These are phyloP conservation scores for Tilletia walkeri DNA, from an alignment of 1,284 basidiomycete species.

Conservation along the genomic window DNA sequence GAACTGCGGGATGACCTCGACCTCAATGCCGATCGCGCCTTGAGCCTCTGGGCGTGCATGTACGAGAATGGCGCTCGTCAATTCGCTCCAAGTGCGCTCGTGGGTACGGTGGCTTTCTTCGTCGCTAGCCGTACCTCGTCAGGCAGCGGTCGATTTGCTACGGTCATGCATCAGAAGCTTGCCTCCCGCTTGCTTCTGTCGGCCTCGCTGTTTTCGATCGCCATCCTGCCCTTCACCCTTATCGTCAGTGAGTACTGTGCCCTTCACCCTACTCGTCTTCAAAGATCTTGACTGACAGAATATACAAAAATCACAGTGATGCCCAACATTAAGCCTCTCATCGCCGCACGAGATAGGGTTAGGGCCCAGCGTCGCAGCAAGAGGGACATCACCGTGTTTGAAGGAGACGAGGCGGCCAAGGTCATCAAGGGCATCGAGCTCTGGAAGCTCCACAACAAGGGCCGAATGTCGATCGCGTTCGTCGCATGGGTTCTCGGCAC, in stretches of 20 bases:
- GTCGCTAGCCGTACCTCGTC: neutral
- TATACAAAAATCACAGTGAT: neutral
- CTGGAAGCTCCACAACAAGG: slow-evolving; percentile 7
- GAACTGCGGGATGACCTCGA: neutral
- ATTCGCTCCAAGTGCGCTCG: neutral
- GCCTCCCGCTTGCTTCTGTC: neutral
- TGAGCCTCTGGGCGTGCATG: neutral
- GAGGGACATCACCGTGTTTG: neutral
- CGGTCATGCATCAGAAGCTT: neutral
- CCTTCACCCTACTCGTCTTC: too few species aligned
- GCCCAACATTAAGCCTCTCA: slow-evolving; percentile 12
- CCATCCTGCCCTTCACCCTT: neutral
- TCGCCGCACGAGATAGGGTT: neutral
- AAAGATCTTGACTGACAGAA: neutral
- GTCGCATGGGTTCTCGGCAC: neutral
- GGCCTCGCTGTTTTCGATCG: neutral
- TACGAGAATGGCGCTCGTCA: neutral
- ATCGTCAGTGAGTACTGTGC: slow-evolving; percentile 5
- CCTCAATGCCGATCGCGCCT: neutral
- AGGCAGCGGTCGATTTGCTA: neutral
- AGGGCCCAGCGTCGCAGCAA: neutral
- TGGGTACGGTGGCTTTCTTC: neutral
- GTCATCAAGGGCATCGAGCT: neutral
- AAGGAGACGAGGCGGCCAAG: neutral
- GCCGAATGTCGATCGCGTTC: neutral